phyloP scores from a whole-genome alignment of 2,329 filamentous ascomycete species.

The Apiospora saccharicola region DNA sequence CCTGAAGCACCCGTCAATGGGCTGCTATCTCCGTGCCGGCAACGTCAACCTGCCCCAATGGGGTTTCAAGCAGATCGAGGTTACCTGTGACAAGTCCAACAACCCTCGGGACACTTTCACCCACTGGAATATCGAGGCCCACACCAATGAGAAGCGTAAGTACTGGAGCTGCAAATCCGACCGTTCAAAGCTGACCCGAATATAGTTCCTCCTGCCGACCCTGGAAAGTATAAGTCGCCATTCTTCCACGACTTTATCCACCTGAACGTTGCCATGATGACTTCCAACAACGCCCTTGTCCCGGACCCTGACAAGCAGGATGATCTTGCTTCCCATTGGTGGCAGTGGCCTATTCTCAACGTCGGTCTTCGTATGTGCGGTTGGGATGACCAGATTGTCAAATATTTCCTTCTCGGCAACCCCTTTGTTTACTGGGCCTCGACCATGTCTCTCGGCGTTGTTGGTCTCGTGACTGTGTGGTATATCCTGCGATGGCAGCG shows the following conservation, averaged over 20 bases:
- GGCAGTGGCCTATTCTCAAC: constrained; percentile 97
- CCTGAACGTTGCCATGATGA: constrained; percentile 99
- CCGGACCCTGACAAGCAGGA: constrained; percentile 99
- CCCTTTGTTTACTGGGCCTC: constrained; percentile 96
- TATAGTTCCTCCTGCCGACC: constrained; percentile 84
- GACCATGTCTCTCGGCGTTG: constrained; percentile 77
- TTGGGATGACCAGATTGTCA: constrained; percentile 94
- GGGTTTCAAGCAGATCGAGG: constrained; percentile 99
- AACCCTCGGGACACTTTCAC: constrained; percentile 93
- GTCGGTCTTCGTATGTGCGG: constrained; percentile 98
- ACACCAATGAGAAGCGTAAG: constrained; percentile 92
- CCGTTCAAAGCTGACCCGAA: constrained; percentile 42
- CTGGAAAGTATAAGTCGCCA: constrained; percentile 92
- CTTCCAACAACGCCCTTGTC: constrained; percentile 97
- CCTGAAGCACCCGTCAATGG: constrained; percentile 79
- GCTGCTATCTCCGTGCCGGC: constrained; percentile 93
- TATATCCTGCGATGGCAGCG: constrained; percentile 96
- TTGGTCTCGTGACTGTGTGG: constrained; percentile 78
- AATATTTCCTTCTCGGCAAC: constrained; percentile 98
- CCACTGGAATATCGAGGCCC: constrained; percentile 98
- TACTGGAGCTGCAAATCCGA: constrained; percentile 33
- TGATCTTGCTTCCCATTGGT: constrained; percentile 93
- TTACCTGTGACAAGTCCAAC: constrained; percentile 92
- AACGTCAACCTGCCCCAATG: constrained; percentile 97
- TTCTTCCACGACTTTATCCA: constrained; percentile 98